A percentile compares a stretch with the other conserved stretches of the same genome.
Evolutionary conservation across 108 stramenopile species (phyloP).

Genomic region (Cyclotella baltica): DNA sequence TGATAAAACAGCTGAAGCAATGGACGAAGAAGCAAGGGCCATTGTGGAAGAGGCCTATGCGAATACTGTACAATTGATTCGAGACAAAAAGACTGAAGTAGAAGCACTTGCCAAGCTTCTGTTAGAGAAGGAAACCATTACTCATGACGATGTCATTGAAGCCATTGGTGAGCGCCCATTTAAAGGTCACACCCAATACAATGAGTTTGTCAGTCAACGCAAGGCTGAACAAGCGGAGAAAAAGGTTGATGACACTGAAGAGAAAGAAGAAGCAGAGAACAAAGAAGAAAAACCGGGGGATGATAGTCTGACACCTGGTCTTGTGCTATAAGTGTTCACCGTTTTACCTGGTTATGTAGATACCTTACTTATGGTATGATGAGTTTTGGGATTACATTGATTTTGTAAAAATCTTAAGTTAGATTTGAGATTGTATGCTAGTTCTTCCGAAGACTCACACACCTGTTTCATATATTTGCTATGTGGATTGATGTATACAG

Average conservation of each 20-base stretch:
- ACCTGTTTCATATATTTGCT: too few relatives aligned
- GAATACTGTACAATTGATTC: conserved; percentile 82
- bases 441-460: too few relatives aligned
- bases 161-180: conserved; percentile 94
- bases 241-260: conserved; percentile 33
- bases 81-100: conserved; percentile 82
- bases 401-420: too few relatives aligned
- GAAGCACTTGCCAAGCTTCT: conserved; percentile 86
- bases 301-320: conserved; percentile 49
- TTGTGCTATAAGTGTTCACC: conserved; percentile 28
- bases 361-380: too few relatives aligned
- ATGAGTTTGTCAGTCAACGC: conserved; percentile 83
- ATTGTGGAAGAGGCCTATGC: conserved; percentile 93
- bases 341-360: too few relatives aligned
- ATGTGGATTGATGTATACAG: too few relatives aligned
- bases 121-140: conserved; percentile 97
- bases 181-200: conserved; percentile 76
- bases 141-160: conserved; percentile 93
- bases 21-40: conserved; percentile 94
- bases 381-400: too few relatives aligned
- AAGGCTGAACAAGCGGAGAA: conserved; percentile 42
- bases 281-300: conserved; percentile 40
- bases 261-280: conserved; percentile 48
- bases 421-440: too few relatives aligned
- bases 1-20: conserved; percentile 93